Evolutionary conservation across 202 grass and related monocot genomes (phyloP), one percentile per base, ranked within the genome.

Genomic region (Zizania palustris): DNA sequence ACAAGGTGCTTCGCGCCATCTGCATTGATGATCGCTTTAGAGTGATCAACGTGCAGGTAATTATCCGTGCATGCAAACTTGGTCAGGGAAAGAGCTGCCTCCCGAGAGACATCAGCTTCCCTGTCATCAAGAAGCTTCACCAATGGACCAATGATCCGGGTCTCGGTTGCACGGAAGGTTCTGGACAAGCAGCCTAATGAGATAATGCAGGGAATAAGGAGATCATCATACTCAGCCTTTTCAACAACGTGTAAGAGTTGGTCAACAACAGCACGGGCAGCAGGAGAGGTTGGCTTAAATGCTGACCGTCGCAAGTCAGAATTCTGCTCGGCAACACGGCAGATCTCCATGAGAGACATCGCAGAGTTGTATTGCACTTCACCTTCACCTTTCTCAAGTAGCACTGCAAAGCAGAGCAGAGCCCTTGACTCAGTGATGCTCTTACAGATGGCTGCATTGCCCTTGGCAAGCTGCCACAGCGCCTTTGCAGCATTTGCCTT

Each of bases 381-480:
- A 10, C 88, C 91, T 38, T 80, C 80, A 1, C 90, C 85, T 67
- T 95, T 98, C 59, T 98, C 96, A 12, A 98, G 79, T 48, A 98
- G 85, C 43, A 98, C 91, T 0, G 96, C 89, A 9, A 98, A 95
- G 84, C 96, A 98, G 61, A 98, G 96, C 4, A 98, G 87, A 2
- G 96, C 96, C 74, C 86, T 90, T 16, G 96, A 98, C 81, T 98
- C 96, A 0, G 96, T 98, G 86, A 98, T 92, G 89, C 67, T 98
- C 83, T 92, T 98, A 28, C 96, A 98, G 77, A 95, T 90, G 36
- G 84, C 87, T 15, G 88, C 67, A 63, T 98, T 98, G 74, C 85
- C 89, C 83, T 76, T 95, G 57, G 91, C 91, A 35, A 98, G 89
- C 36, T 83, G 87, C 91, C 96, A 95, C 85, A 98, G 39, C 0